Base-by-base conservation (phyloP, 257 asterid species). In the Solanum corneliomulleri region DNA sequence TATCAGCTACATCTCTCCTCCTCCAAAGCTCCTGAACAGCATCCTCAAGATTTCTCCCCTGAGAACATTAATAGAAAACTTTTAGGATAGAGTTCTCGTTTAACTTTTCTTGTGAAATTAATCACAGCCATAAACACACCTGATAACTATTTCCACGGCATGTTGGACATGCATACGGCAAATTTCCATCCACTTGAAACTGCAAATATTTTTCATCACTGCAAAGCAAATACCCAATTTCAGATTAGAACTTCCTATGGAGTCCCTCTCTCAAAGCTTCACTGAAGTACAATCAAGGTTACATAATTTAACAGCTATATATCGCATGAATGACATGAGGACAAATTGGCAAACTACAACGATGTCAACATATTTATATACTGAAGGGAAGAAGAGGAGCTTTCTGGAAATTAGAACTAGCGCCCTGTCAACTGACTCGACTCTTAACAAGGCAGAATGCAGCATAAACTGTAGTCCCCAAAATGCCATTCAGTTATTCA, bases 1-100 rank as follows among this genome's bases (percentile, higher is more conserved):
- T 93, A 86, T 97, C 99, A 88, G 97, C 94, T 92, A 91, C 98
- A 82, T 96, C 98, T 92, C 94, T 96, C 90, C 98, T 94, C 89
- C 87, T 96, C 99, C 99, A 96, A 82, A 97, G 99, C 95, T 96
- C 99, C 92, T 91, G 95, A 89, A 94, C 98, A 89, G 99, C 98
- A 88, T 96, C 99, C 90, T 97, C 99, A 85, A 91, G 94, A 89
- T 89, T 92, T 85, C 92, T 92, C 87, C 95, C 90, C 99, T 97
- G 96, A 87, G 18, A 87, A 70, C 83, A 77, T 31, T 77, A 39
- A n/a, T 77, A 85, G 44, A 82, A 18, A 86, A 25, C 27, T 52
- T 18, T 12, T 18, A 52, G 49, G 69, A 20, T 66, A 85, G 16
- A 9, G 81, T 66, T 47, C 29, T 80, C 1, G 69, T 47, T 47